Base-by-base conservation (phyloP, 2,329 filamentous ascomycete species). In the Sclerotinia borealis region DNA sequence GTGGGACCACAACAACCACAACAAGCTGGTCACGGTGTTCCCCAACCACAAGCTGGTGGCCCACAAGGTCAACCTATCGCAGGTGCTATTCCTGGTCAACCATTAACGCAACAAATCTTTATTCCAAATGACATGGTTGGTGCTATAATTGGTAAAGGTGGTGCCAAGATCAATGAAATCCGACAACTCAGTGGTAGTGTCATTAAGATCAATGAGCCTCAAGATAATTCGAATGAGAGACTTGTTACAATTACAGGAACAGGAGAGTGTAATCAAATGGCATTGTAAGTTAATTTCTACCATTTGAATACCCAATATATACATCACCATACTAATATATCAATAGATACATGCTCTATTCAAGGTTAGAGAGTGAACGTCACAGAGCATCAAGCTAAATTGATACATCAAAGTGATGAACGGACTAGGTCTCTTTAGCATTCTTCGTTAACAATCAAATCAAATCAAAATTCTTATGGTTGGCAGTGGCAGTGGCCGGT, bases 151-250 rank as follows among this genome's bases (percentile, higher is more conserved):
- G 95, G 95, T 73, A 99, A 99, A 80, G 95, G 95, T n/a, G n/a
- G n/a, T n/a, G n/a, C n/a, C 63, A 99, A 99, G 85, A 99, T 99
- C 83, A 99, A 99, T 75, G 95, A 99, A 79, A 99, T 99, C 69
- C 88, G 95, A 70, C 92, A 97, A 76, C 87, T 99, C 72, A 96
- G 91, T 76, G 95, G 93, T 70, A 98, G 93, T 79, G 93, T 99
- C 52, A 98, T 99, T 77, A 99, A 99, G 82, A 99, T 99, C 82
- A 98, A 99, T 76, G 95, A 99, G 76, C 95, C 95, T 1, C 95
- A 97, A 76, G 95, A 98, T 77, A 98, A 96, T 79, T 98, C 92
- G 83, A 99, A 98, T 74, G 95, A 99, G 81, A 89, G 95, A 67
- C 81, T 99, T 65, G 95, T 99, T 64, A 99, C 95, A 99, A 96